Base-by-base conservation (phyloP, 805 yeast species). In the Cephaloascus albidus region DNA sequence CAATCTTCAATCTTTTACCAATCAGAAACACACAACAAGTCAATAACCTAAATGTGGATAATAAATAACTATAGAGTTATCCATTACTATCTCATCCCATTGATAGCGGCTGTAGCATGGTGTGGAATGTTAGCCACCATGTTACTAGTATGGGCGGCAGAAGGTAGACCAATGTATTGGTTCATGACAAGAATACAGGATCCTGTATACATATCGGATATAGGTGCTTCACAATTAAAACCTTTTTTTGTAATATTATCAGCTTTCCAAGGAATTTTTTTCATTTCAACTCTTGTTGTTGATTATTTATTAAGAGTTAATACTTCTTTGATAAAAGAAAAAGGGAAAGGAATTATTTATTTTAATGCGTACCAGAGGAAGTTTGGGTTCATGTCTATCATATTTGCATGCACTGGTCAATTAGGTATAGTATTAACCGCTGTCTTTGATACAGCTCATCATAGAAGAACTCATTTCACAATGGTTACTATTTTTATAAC, bases 71-170 rank as follows among this genome's bases (percentile, higher is more conserved):
- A 63, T 48, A 51, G 80, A 57, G 55, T 75, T 61, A 45, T 65
- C 43, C 61, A 76, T 61, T 62, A 68, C 60, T 61, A 74, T 57
- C 49, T 74, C 26, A 61, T 88, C 30, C 96, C 96, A 3, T 58
- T 87, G 35, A 50, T 78, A 2, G 74, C 86, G 2, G 61, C 76
- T 38, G 57, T 78, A 2, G 81, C 78, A 14, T 89, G 97, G 97
- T 84, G 88, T 77, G 95, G 85, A 3, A 85, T 87, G 96, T 72
- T 89, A 10, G 78, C 81, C 3, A 85, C 95, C 4, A 63, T 90
- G 74, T 53, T 89, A 46, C 56, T 71, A 2, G 73, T 79, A 47
- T 89, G 97, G 97, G 75, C 83, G 2, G 72, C 66, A 3, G 86
- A 85, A 52, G 96, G 96, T 2, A 72, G 73, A 35, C 95, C 95